A percentile compares a stretch with the other conserved stretches of the same genome.
Conservation (phyloP, 73 alveolate genomes). For the Paramecium sonneborni region DNA sequence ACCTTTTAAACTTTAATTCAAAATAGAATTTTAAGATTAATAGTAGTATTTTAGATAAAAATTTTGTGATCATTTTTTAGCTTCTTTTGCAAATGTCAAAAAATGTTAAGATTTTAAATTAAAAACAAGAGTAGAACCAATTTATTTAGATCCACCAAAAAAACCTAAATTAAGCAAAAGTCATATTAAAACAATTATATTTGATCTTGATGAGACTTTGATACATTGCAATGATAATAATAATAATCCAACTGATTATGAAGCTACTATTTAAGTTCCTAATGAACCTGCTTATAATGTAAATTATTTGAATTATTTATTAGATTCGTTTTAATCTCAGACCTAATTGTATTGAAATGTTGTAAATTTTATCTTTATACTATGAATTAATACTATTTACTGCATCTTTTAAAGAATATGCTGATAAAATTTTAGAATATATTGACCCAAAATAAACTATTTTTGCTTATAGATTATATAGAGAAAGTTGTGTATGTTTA, state of each 20-base stretch:
- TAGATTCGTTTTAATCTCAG: conserved; percentile 65
- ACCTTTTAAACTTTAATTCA: neutral
- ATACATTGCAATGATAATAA: conserved; percentile 87
- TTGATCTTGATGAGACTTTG: conserved; percentile 96
- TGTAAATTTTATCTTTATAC: conserved; percentile 76
- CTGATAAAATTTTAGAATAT: conserved; percentile 84
- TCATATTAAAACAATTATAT: conserved; percentile 64
- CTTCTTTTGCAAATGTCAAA: neutral
- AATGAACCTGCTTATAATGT: neutral
- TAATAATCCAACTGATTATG: conserved; percentile 77
- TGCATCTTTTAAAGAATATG: conserved; percentile 91
- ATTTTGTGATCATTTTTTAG: neutral
- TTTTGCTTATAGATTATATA: conserved; percentile 83
- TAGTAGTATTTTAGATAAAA: neutral
- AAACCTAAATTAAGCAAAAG: neutral
- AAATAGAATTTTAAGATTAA: neutral
- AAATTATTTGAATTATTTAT: neutral
- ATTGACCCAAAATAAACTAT: conserved; percentile 81
- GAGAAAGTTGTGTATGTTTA: conserved; percentile 88
- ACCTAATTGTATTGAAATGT: conserved; percentile 79
- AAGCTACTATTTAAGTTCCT: conserved; percentile 31
- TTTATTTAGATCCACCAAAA: neutral
- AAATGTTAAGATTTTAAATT: neutral
- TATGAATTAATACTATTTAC: conserved; percentile 90
- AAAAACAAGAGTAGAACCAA: neutral